Percentiles rank a stretch among this genome's conserved stretches.
These are phyloP conservation scores for Aspergillus persii DNA, from an alignment of 2,329 filamentous ascomycete species.

Conservation along the genomic window DNA sequence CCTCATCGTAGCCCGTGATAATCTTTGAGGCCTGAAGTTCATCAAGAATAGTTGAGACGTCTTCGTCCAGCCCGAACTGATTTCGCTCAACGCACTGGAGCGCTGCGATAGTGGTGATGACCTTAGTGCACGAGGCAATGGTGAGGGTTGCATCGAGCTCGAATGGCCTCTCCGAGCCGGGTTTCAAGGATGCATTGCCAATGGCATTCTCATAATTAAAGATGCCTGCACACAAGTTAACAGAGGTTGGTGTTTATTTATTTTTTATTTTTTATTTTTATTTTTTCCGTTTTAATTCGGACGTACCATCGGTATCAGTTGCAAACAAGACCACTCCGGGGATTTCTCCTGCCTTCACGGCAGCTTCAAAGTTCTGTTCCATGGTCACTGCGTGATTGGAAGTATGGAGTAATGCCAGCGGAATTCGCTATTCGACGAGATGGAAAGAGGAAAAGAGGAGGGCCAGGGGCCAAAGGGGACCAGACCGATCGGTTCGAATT, in stretches of 20 bases:
- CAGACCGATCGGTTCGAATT: neutral
- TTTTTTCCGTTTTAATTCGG: neutral
- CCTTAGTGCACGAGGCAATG: neutral
- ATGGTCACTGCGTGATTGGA: neutral
- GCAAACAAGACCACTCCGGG: neutral
- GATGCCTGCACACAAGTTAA: neutral
- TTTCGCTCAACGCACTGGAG: neutral
- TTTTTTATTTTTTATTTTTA: neutral
- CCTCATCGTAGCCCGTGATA: neutral
- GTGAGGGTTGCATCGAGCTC: neutral
- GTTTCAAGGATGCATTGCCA: neutral
- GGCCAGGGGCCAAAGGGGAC: neutral
- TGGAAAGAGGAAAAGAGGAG: neutral
- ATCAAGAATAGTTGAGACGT: neutral
- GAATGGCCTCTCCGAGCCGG: neutral
- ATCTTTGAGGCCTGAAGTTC: neutral
- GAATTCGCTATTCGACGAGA: neutral
- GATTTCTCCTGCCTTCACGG: neutral
- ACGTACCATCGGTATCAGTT: neutral
- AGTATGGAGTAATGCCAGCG: neutral
- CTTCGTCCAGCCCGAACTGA: neutral
- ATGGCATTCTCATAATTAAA: neutral
- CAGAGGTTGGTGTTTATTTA: neutral
- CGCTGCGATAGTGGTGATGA: neutral
- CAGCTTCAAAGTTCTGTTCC: neutral